phyloP scores from a whole-genome alignment of 768 basidiomycete species.

The Phylloporus sp. region DNA sequence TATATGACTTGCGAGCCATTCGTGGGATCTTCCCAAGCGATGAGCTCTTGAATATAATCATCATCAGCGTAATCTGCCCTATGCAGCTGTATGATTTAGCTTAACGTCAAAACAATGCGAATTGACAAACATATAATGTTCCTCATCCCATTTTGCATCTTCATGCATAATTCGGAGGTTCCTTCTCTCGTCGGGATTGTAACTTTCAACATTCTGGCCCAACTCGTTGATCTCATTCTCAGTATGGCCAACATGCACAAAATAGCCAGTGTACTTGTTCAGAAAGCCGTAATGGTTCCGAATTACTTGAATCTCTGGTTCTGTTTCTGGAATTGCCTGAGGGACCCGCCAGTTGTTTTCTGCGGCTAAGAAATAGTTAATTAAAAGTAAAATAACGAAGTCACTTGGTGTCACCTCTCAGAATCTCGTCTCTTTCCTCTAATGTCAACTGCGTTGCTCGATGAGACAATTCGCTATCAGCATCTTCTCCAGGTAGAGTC shows the following conservation, averaged over 20 bases:
- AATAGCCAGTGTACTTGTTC: slow-evolving; percentile 70
- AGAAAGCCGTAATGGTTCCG: slow-evolving; percentile 72
- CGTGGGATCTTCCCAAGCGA: slow-evolving; percentile 63
- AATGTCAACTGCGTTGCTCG: slow-evolving; percentile 46
- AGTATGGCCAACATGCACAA: slow-evolving; percentile 63
- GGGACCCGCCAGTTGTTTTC: slow-evolving; percentile 77
- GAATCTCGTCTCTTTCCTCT: slow-evolving; percentile 50
- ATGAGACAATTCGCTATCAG: slow-evolving; percentile 40
- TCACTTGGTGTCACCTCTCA: slow-evolving; percentile 42
- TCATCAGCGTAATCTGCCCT: slow-evolving; percentile 84
- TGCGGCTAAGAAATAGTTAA: slow-evolving; percentile 47
- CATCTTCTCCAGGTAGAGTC: slow-evolving; percentile 25
- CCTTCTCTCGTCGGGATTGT: slow-evolving; percentile 48
- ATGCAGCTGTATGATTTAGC: slow-evolving; percentile 5
- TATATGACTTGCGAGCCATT: slow-evolving; percentile 43
- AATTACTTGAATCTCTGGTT: slow-evolving; percentile 34
- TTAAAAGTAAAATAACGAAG: not conserved
- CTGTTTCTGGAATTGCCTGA: slow-evolving; percentile 50
- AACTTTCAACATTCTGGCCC: slow-evolving; percentile 61
- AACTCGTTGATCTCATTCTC: slow-evolving; percentile 85
- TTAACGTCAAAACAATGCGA: not conserved
- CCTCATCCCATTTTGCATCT: slow-evolving; percentile 76
- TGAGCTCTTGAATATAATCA: slow-evolving; percentile 67
- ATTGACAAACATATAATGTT: slow-evolving; percentile 72
- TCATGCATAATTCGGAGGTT: slow-evolving; percentile 55